Evolutionary conservation across 2,329 filamentous ascomycete species (phyloP), one percentile per base, ranked within the genome.

Genomic region (Macrophomina pseudophaseolina): DNA sequence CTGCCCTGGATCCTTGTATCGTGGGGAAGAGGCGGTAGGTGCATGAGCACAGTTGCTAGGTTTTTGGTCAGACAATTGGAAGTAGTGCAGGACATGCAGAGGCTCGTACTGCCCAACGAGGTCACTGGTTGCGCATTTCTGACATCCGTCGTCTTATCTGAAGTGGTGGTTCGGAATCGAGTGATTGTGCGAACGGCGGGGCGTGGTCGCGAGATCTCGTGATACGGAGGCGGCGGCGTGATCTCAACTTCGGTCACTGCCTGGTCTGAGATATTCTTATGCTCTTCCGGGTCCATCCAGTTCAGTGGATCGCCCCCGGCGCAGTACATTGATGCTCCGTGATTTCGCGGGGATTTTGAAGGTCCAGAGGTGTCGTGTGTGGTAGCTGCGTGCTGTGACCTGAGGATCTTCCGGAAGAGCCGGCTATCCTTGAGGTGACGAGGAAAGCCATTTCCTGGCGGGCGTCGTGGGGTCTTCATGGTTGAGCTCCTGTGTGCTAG

Each of bases 381-480:
- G 30, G 40, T 28, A 1, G 23, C 23, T 23, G 40, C 40, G 28
- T 46, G 38, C 14, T 48, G 56, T 28, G 56, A 44, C 38, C 48
- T 60, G 40, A 60, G 56, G 2, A 59, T 44, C 4, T 23, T 60
- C 1, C 56, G 56, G 28, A 60, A 35, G 40, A 60, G 42, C 8
- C 42, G 40, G 30, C 5, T 49, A 1, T 49, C 16, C 14, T 44
- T 18, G 30, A 49, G 5, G 16, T 38, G 30, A 44, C 58, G 58
- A 16, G 58, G 30, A 11, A 62, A 28, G 16, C 42, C 16, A n/a
- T 32, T 11, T 7, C 4, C n/a, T 7, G 42, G n/a, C 2, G n/a
- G 32, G 18, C 23, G 58, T 16, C 44, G 28, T 49, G 58, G 49
- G 23, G 58, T 62, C 32, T 49, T 35, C 58, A 62, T 62, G 23